These are phyloP conservation scores for Cardamine resedifolia DNA, from an alignment of 345 rosid genomes.

Conservation along the genomic window DNA sequence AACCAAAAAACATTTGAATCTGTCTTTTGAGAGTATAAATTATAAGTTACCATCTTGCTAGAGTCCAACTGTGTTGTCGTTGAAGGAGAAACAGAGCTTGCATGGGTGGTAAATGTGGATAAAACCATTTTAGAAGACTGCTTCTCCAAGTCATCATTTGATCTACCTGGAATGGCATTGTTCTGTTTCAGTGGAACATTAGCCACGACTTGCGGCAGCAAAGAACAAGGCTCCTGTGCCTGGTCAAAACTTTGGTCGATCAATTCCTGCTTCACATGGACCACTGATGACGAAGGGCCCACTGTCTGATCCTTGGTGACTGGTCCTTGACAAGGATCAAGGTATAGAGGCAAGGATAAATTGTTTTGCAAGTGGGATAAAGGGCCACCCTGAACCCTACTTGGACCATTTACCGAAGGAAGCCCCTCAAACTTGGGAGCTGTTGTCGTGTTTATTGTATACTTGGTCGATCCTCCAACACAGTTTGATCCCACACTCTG, in stretches of 20 bases:
- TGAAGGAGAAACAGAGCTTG: constrained; percentile 47
- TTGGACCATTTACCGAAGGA: constrained; percentile 42
- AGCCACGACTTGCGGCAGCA: constrained; percentile 8
- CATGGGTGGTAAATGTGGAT: constrained; percentile 36
- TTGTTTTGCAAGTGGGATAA: constrained; percentile 44
- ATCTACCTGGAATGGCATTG: constrained; percentile 36
- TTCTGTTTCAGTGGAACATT: constrained; percentile 37
- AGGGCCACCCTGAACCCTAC: constrained; percentile 46
- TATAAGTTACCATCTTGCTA: constrained; percentile 46
- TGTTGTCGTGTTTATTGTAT: constrained; percentile 37
- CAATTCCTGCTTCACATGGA: constrained; percentile 54
- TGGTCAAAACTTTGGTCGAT: constrained; percentile 51
- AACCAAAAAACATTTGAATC: not conserved
- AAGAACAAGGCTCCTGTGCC: not conserved
- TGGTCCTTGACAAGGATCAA: constrained; percentile 47
- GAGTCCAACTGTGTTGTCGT: constrained; percentile 44
- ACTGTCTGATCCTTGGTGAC: constrained; percentile 16
- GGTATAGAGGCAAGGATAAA: constrained; percentile 41
- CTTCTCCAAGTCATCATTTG: constrained; percentile 56
- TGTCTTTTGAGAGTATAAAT: not conserved
- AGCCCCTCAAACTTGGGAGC: constrained; percentile 60
- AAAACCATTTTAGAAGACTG: constrained; percentile 53
- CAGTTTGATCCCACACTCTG: constrained; percentile 9
- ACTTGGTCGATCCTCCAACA: constrained; percentile 41
- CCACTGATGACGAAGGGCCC: constrained; percentile 30